phyloP scores from a whole-genome alignment of 345 rosid genomes.

The Eucalyptus marginata region DNA sequence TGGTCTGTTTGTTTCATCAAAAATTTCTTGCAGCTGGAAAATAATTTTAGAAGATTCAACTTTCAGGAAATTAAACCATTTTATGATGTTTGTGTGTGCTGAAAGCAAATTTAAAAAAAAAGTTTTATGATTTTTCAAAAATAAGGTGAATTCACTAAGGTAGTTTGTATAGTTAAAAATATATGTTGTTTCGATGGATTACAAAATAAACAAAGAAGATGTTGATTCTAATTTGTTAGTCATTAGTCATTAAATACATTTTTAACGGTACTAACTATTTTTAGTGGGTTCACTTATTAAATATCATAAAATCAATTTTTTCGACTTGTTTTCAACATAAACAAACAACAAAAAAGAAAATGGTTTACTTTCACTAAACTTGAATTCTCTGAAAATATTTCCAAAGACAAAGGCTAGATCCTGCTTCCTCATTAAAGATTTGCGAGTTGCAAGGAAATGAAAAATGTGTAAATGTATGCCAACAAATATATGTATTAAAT shows the following conservation, averaged over 20 bases:
- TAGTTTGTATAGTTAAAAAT: background rate
- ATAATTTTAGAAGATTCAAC: background rate
- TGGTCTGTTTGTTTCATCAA: background rate
- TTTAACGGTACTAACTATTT: background rate
- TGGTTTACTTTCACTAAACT: background rate
- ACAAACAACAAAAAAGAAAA: background rate
- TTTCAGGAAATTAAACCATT: background rate
- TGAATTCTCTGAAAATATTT: background rate
- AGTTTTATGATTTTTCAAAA: background rate
- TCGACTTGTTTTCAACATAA: background rate
- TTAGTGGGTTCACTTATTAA: background rate
- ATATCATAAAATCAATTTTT: background rate
- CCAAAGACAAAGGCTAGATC: background rate
- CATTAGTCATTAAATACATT: background rate
- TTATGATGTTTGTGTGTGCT: background rate
- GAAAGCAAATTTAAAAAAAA: background rate
- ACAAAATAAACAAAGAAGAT: background rate
- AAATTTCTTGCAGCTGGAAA: background rate
- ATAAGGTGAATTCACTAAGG: background rate
- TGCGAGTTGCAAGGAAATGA: background rate
- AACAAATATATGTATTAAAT: background rate
- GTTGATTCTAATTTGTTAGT: background rate
- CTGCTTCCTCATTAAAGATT: background rate
- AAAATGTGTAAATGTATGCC: background rate
- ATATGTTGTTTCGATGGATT: background rate